These are phyloP conservation scores for Medicago arabica DNA, from an alignment of 306 rosid genomes.

Conservation along the genomic window DNA sequence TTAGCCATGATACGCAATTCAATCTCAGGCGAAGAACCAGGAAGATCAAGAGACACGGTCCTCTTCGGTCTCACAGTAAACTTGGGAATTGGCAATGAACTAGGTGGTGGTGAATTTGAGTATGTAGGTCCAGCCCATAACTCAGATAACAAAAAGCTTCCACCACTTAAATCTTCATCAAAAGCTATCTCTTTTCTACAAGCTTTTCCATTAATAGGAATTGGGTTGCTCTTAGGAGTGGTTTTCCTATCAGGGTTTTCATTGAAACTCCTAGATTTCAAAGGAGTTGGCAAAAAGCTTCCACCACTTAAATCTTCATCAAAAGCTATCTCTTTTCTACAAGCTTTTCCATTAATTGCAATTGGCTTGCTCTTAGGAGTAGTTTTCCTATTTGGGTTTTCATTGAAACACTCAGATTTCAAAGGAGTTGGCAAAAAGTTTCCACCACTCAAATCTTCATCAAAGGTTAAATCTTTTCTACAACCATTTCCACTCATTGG, in stretches of 20 bases:
- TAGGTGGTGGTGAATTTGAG: slow-evolving; percentile 94
- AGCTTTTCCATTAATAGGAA: slow-evolving; percentile 54
- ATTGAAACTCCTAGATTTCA: slow-evolving; percentile 49
- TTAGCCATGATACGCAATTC: slow-evolving; percentile 57
- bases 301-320: slow-evolving; percentile 44
- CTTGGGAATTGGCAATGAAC: slow-evolving; percentile 87
- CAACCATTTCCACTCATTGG: slow-evolving; percentile 46
- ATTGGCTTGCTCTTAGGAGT: slow-evolving; percentile 60
- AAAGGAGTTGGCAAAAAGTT: slow-evolving; percentile 59
- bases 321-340: slow-evolving; percentile 43
- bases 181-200: slow-evolving; percentile 44
- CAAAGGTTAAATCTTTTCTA: slow-evolving; percentile 43
- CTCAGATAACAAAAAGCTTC: slow-evolving; percentile 65
- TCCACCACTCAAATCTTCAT: slow-evolving; percentile 45
- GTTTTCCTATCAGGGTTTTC: slow-evolving; percentile 15
- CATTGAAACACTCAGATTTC: slow-evolving; percentile 48
- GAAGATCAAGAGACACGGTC: slow-evolving; percentile 68
- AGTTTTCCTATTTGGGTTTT: slow-evolving; percentile 8
- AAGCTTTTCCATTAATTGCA: slow-evolving; percentile 50
- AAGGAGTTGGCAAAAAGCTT: slow-evolving; percentile 56
- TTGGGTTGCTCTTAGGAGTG: slow-evolving; percentile 56
- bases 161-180: slow-evolving; percentile 44
- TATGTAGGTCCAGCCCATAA: slow-evolving; percentile 97
- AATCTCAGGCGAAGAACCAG: slow-evolving; percentile 53
- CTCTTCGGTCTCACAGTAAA: slow-evolving; percentile 73